Evolutionary conservation across 768 basidiomycete genomes (phyloP).

Genomic region (Holtermannia corniformis): DNA sequence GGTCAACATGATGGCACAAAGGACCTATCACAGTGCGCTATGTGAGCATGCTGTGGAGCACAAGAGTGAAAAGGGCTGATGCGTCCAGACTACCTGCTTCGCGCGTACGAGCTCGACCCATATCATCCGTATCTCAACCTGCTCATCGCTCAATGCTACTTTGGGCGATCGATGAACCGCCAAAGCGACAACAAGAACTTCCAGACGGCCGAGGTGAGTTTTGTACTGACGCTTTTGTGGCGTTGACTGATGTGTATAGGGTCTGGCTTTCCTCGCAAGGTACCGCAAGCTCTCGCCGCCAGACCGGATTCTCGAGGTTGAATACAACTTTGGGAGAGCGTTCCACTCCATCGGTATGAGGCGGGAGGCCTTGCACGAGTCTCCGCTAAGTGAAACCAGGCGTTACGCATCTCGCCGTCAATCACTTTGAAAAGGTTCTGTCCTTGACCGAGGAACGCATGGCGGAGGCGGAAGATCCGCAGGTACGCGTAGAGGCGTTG

Average conservation of each 20-base stretch:
- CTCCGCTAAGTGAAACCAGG: conserved; percentile 49
- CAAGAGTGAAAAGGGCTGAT: not conserved
- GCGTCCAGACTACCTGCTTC: conserved; percentile 67
- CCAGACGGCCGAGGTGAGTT: conserved; percentile 60
- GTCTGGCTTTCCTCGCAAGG: conserved; percentile 69
- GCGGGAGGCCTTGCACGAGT: too few species aligned
- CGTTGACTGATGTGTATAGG: conserved; percentile 48
- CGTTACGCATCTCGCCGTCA: conserved; percentile 66
- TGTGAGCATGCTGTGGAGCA: conserved; percentile 63
- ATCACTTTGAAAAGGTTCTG: conserved; percentile 72
- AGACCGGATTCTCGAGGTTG: conserved; percentile 54
- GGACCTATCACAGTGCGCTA: conserved; percentile 81
- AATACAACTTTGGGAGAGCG: conserved; percentile 83
- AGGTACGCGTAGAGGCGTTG: conserved; percentile 33
- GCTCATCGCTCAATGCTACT: conserved; percentile 68
- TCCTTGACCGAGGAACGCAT: conserved; percentile 51
- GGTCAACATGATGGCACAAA: conserved; percentile 68
- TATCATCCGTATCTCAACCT: conserved; percentile 80
- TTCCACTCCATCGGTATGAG: conserved; percentile 80
- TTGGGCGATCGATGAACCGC: conserved; percentile 84
- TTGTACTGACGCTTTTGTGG: not conserved
- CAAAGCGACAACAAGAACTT: conserved; percentile 92
- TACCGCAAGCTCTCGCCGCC: conserved; percentile 57
- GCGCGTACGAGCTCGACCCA: conserved; percentile 74
- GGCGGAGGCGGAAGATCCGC: conserved; percentile 18